phyloP scores from a whole-genome alignment of 805 yeast genomes.

The Phaffomyces opuntiae region DNA sequence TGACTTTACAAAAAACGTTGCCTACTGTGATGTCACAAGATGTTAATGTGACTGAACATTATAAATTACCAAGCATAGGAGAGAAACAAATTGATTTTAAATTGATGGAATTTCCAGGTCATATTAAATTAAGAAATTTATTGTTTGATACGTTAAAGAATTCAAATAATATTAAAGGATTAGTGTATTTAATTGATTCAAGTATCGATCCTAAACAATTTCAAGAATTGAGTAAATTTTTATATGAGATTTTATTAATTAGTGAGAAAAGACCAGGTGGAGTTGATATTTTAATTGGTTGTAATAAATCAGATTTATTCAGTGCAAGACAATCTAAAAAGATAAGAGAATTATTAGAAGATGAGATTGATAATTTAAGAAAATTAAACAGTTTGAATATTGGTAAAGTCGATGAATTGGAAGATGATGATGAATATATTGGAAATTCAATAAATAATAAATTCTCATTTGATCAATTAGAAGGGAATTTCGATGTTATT shows the following conservation, averaged over 20 bases:
- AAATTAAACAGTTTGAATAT: conserved; percentile 36
- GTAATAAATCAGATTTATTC: conserved; percentile 83
- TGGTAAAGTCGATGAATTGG: conserved; percentile 23
- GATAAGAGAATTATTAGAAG: conserved; percentile 52
- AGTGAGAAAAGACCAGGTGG: conserved; percentile 67
- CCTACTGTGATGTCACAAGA: conserved; percentile 47
- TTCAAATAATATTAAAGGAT: conserved; percentile 49
- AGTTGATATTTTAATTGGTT: conserved; percentile 66
- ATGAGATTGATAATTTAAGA: conserved; percentile 53
- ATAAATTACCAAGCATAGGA: conserved; percentile 34
- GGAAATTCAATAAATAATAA: conserved; percentile 37
- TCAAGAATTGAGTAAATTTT: conserved; percentile 47
- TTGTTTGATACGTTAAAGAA: conserved; percentile 40
- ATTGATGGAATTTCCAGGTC: conserved; percentile 86
- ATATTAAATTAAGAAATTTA: conserved; percentile 59
- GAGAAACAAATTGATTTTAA: conserved; percentile 34
- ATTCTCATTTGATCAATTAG: conserved; percentile 63
- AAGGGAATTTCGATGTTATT: conserved; percentile 62
- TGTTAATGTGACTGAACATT: conserved; percentile 32
- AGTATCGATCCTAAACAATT: conserved; percentile 44
- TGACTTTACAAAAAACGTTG: conserved; percentile 24
- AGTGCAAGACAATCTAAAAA: conserved; percentile 67
- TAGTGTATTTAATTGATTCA: conserved; percentile 74
- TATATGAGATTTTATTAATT: conserved; percentile 50
- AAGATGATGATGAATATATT: conserved; percentile 27